These are phyloP conservation scores for Dimargaris xerosporica DNA, from an alignment of 192 early-diverging fungal species.

Conservation along the genomic window DNA sequence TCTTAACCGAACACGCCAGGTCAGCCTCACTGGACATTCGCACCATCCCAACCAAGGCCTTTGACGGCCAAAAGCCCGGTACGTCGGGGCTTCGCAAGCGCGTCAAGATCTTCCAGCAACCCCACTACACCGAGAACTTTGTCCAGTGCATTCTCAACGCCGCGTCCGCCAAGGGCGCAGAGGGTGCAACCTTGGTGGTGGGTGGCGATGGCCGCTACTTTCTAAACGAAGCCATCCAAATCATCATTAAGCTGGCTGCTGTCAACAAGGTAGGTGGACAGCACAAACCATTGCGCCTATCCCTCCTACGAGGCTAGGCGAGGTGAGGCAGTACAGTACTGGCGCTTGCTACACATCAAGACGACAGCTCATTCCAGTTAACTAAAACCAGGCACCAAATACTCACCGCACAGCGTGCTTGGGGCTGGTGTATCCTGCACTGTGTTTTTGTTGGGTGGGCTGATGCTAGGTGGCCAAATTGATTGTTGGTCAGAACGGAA, in stretches of 20 bases:
- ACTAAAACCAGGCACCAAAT: too few relatives aligned
- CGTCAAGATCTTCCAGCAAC: constrained; percentile 89
- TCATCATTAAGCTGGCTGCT: constrained; percentile 73
- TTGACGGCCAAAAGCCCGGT: constrained; percentile 92
- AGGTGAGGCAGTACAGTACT: too few relatives aligned
- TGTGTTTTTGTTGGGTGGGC: too few relatives aligned
- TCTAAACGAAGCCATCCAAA: constrained; percentile 65
- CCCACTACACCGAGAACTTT: constrained; percentile 94
- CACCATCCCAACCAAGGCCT: constrained; percentile 52
- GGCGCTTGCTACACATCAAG: too few relatives aligned
- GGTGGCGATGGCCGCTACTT: constrained; percentile 96
- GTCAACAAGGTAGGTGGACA: constrained; percentile 56
- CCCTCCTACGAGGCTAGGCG: too few relatives aligned
- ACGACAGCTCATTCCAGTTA: too few relatives aligned
- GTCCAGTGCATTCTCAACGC: constrained; percentile 76
- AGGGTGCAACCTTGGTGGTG: constrained; percentile 71
- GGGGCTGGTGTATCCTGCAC: too few relatives aligned
- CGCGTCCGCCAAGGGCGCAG: constrained; percentile 69
- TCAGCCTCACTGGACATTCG: too few relatives aligned
- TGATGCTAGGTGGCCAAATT: constrained; percentile 60
- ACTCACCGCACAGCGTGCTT: too few relatives aligned
- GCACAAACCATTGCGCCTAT: too few relatives aligned
- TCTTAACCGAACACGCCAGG: too few relatives aligned
- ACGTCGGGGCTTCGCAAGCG: constrained; percentile 92
- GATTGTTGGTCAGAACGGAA: constrained; percentile 82